Evolutionary conservation across 2,329 filamentous ascomycete species (phyloP), one percentile per base, ranked within the genome.

Genomic region (Malbranchea zuffiana): DNA sequence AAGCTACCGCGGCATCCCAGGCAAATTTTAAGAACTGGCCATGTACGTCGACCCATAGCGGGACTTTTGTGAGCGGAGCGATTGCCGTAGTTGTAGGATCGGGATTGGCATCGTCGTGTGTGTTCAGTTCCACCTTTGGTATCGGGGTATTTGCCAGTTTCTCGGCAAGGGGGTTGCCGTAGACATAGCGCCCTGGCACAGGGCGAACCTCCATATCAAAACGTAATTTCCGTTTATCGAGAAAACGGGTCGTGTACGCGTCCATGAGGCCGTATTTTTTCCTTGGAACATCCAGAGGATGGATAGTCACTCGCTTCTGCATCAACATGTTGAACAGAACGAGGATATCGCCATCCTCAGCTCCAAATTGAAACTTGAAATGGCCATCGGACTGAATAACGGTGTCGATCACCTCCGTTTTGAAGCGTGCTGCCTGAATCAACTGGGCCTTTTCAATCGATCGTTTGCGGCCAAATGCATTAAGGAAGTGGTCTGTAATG

Each of bases 21-120:
- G 60, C 45, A 5, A 48, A 30, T 8, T 47, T 43, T 3, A 59
- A 48, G 8, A 62, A 44, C 10, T 56, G 48, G 1, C 57, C 60
- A 37, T 69, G 62, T 33, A 70, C 65, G 44, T 69, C 66, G 36
- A 62, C 55, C 67, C 67, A 71, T 10, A 68, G 36, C 0, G 67
- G 67, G 15, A 66, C 58, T 24, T 52, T 59, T 7, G 48, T 48
- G 0, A 53, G 47, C 12, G 23, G 17, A 6, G 32, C 11, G 7
- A 20, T 12, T 6, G 24, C 16, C 3, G 17, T 7, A 10, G 8
- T 27, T 26, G 30, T 28, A 27, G 17, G 26, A 21, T 21, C 28
- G 17, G 6, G 38, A 31, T 33, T 21, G 12, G 36, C 17, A 11
- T 5, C 21, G 13, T 35, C 19, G 7, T 45, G 30, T n/a, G n/a